Conservation (phyloP, 2,329 filamentous ascomycete species). For the Aureobasidium melanogenum region DNA sequence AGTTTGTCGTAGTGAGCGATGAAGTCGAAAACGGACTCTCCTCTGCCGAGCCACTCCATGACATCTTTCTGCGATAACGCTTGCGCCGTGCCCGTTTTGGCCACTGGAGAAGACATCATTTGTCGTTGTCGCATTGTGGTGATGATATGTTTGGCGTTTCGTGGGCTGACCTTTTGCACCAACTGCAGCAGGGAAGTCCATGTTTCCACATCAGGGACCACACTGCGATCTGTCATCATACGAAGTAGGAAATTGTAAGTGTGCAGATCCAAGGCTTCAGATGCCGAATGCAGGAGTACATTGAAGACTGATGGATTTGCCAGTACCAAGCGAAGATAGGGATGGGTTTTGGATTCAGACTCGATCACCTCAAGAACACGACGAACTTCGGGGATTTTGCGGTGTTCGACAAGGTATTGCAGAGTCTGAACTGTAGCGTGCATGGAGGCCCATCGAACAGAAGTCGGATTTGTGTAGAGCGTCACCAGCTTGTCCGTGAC, state of each 20-base stretch:
- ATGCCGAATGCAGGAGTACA: conserved; percentile 18
- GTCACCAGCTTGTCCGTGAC: conserved; percentile 15
- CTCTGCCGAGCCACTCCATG: conserved; percentile 13
- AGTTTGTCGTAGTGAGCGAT: conserved; percentile 16
- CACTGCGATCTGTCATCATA: conserved; percentile 18
- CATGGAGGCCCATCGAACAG: conserved; percentile 14
- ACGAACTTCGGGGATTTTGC: conserved; percentile 16
- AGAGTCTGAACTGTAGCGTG: conserved; percentile 17
- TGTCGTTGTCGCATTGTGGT: conserved; percentile 19
- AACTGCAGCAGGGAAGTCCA: conserved; percentile 17
- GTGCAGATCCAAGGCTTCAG: conserved; percentile 18
- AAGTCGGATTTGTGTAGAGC: conserved; percentile 13
- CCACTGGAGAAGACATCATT: conserved; percentile 15
- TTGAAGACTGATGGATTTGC: conserved; percentile 16
- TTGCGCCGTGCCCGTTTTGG: conserved; percentile 1
- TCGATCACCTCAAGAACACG: conserved; percentile 16
- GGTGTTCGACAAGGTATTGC: conserved; percentile 17
- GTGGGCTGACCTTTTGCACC: neutral
- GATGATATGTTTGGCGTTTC: conserved; percentile 13
- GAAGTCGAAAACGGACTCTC: conserved; percentile 15
- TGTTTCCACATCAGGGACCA: conserved; percentile 16
- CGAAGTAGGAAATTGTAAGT: conserved; percentile 21
- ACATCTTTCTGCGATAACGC: conserved; percentile 15
- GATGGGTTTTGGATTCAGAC: neutral
- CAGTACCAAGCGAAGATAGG: neutral